Base-by-base conservation (phyloP, 1,139 yeast genomes). In the Candida albicans region DNA sequence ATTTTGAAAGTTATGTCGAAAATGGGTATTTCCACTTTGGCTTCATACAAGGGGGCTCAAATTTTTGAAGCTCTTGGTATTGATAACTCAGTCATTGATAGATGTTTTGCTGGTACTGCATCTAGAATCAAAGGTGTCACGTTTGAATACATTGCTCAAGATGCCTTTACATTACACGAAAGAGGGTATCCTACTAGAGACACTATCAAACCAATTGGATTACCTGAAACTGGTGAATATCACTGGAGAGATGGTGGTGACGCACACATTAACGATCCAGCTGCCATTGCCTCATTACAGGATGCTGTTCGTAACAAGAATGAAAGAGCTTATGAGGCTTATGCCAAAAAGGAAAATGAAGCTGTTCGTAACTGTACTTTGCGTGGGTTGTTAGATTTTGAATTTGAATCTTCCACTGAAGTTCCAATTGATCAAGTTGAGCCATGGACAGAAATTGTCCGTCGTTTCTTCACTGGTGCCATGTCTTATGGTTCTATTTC, bases 191-290 rank as follows among this genome's bases (percentile, higher is more conserved):
- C 98, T 45, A 61, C 81, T 35, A 80, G 96, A 61, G 79, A 74
- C 15, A 84, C 91, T 32, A 68, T 86, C 50, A 77, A 80, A 56
- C 91, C 93, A 26, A 65, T 75, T 37, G 87, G 87, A 26, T 77
- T 93, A 50, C 96, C 96, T 35, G 98, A 93, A 68, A 82, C 95
- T 49, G 99, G 99, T 67, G 98, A 93, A 65, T 93, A 90, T 63
- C 96, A 90, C 68, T 93, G 96, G 96, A 84, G 99, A 73, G 98
- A 93, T 63, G 98, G 98, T 62, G 99, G 98, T 54, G 96, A 89
- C 58, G 84, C 93, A 41, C 98, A 93, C 65, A 81, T 93, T 52
- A 93, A 93, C 64, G 95, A 89, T 52, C 99, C 99, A 22, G 79
- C 88, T 35, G 97, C 97, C 22, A 87, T 93, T 67, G 97, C 98